Evolutionary conservation across 306 rosid species (phyloP), one percentile per base, ranked within the genome.

Genomic region (Quercus parvula): DNA sequence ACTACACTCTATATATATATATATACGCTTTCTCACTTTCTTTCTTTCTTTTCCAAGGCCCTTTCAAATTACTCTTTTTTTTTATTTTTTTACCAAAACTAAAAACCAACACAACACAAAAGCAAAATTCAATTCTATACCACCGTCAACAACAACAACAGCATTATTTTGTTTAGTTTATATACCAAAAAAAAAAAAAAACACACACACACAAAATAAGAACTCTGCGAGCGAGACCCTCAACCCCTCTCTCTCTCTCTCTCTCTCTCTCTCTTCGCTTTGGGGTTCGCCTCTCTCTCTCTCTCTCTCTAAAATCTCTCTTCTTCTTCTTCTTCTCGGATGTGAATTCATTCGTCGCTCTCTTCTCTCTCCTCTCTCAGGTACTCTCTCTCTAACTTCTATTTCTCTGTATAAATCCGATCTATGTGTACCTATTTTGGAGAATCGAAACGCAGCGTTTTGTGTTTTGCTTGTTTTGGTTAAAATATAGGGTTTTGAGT

Each of bases 311-410:
- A 30, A 46, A 41, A 62, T 76, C 71, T 46, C 56, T 15, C 80
- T 73, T 78, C 56, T 69, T 52, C 64, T 35, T 35, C 46, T 38
- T 41, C 87, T 54, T 83, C 54, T 35, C 91, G 89, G 90, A 94
- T 91, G 97, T 88, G 84, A 89, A 35, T 71, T 82, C 85, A 64
- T 85, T 81, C 79, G 49, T 75, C 82, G 73, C 49, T 82, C 73
- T 58, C 75, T 81, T 73, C 54, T 12, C 76, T 85, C 92, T 87
- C 84, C 90, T 84, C 90, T 83, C 86, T 85, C 91, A 75, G 94
- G 97, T 92, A 82, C 31, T 22, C 1, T 67, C 70, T 49, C 33
- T 49, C 4, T 33, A 30, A 41, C 71, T 35, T 71, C n/a, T n/a
- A 63, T 73, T 51, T 70, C 6, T 77, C 19, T 64, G 18, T 78